Percentiles rank a stretch among this genome's conserved stretches.
Conservation (phyloP, 371 early-diverging fungal genomes). For the Coemansia sp. region DNA sequence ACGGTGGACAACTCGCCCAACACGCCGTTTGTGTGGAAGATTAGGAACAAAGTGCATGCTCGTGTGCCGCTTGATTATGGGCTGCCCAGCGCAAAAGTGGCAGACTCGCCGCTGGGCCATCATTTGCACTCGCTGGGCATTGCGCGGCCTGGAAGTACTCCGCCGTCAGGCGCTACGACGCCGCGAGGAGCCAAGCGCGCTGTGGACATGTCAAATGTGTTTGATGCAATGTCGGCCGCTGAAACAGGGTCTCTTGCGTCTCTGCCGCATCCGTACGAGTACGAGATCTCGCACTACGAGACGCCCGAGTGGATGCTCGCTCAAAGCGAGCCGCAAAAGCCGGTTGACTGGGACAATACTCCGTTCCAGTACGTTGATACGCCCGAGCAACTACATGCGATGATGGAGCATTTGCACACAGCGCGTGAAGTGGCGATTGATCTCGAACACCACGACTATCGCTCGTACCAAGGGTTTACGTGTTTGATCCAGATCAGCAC, state of each 20-base stretch:
- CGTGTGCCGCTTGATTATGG: conserved; percentile 71
- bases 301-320: conserved; percentile 75
- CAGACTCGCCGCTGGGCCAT: conserved; percentile 25
- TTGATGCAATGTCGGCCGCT: conserved; percentile 58
- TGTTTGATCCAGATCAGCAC: conserved; percentile 95
- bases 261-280: conserved; percentile 87
- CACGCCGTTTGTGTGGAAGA: conserved; percentile 75
- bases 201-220: conserved; percentile 61
- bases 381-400: conserved; percentile 21
- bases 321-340: conserved; percentile 8
- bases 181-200: conserved; percentile 4
- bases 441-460: conserved; percentile 93
- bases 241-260: conserved; percentile 9
- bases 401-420: conserved; percentile 61
- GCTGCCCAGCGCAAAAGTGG: conserved; percentile 35
- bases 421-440: conserved; percentile 87
- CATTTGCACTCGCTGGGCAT: conserved; percentile 47
- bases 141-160: conserved; percentile 15
- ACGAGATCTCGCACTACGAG: conserved; percentile 80
- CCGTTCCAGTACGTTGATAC: conserved; percentile 51
- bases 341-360: conserved; percentile 29
- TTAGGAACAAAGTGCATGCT: conserved; percentile 81
- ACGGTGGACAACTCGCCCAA: conserved; percentile 76
- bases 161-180: conserved; percentile 17
- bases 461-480: conserved; percentile 91